Percentiles rank a stretch among this genome's conserved stretches.
These are phyloP conservation scores for Septoria petroselini DNA, from an alignment of 2,329 filamentous ascomycete species.

Conservation along the genomic window DNA sequence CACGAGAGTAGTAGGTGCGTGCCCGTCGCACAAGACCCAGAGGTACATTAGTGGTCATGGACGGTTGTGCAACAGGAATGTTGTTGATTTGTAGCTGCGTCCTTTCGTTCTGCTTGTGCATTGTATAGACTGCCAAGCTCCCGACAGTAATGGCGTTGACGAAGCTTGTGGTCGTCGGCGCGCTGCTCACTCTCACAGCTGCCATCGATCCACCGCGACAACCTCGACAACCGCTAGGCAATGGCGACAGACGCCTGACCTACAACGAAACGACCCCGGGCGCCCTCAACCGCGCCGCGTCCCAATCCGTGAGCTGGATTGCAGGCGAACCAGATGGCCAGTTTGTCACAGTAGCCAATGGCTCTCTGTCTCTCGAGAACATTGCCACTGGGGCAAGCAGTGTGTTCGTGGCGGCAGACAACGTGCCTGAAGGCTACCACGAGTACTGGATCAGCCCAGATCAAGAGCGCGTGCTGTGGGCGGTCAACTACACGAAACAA, in stretches of 20 bases:
- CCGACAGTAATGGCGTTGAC: constrained; percentile 14
- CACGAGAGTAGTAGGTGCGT: not conserved
- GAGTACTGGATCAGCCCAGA: constrained; percentile 63
- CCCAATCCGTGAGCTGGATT: constrained; percentile 50
- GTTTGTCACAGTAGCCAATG: constrained; percentile 54
- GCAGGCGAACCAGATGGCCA: constrained; percentile 59
- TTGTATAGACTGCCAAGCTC: not conserved
- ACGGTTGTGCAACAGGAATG: not conserved
- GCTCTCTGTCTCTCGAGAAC: constrained; percentile 59
- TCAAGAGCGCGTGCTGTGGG: constrained; percentile 58
- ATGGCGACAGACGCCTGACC: constrained; percentile 19
- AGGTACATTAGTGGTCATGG: constrained; percentile 9
- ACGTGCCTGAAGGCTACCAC: constrained; percentile 54
- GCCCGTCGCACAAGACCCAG: not conserved
- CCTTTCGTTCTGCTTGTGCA: not conserved
- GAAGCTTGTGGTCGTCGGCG: constrained; percentile 6
- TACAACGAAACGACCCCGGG: constrained; percentile 25
- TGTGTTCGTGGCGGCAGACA: constrained; percentile 57
- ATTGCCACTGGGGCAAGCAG: constrained; percentile 57
- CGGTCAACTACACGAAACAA: constrained; percentile 65
- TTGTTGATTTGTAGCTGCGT: not conserved
- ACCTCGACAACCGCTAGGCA: constrained; percentile 21
- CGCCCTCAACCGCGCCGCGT: constrained; percentile 13
- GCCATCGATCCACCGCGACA: constrained; percentile 22
- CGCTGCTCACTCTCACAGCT: constrained; percentile 15